A percentile compares a stretch with the other conserved stretches of the same genome.
These are phyloP conservation scores for Coemansia sp. DNA, from an alignment of 192 early-diverging fungal species.

Conservation along the genomic window DNA sequence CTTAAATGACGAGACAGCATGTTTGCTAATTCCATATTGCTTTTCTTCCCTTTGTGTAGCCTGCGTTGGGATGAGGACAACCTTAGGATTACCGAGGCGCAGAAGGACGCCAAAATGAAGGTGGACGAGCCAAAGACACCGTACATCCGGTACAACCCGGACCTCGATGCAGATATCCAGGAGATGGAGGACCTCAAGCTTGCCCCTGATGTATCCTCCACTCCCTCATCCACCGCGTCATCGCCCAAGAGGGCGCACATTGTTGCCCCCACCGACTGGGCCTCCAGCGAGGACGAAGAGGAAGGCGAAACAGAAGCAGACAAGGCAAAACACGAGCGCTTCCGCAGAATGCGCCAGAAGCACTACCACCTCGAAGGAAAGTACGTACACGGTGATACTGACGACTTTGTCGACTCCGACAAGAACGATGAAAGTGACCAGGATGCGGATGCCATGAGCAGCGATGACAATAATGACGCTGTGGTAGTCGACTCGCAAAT, in stretches of 20 bases:
- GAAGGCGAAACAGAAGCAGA: constrained; percentile 38
- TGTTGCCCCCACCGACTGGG: constrained; percentile 38
- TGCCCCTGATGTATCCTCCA: constrained; percentile 28
- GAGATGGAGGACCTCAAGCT: constrained; percentile 51
- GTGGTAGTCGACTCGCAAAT: constrained; percentile 7
- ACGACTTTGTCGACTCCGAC: constrained; percentile 58
- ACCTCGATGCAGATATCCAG: constrained; percentile 66
- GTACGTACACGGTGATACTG: constrained; percentile 44
- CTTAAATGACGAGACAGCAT: not conserved
- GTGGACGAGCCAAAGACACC: constrained; percentile 96
- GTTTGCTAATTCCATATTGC: not conserved
- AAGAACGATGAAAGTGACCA: constrained; percentile 3
- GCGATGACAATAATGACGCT: constrained; percentile 31
- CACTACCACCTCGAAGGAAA: constrained; percentile 76
- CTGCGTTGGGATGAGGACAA: constrained; percentile 96
- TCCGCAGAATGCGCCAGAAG: constrained; percentile 71
- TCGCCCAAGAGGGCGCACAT: constrained; percentile 57
- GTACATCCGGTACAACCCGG: constrained; percentile 84
- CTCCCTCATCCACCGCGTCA: constrained; percentile 55
- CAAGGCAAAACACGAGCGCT: constrained; percentile 67
- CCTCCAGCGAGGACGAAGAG: constrained; percentile 43
- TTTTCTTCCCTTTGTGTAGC: constrained; percentile 41
- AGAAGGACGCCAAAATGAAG: constrained; percentile 94
- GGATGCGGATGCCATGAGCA: constrained; percentile 44
- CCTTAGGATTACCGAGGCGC: constrained; percentile 81